Evolutionary conservation across 345 rosid species (phyloP).

Genomic region (Raphanus raphanistrum): DNA sequence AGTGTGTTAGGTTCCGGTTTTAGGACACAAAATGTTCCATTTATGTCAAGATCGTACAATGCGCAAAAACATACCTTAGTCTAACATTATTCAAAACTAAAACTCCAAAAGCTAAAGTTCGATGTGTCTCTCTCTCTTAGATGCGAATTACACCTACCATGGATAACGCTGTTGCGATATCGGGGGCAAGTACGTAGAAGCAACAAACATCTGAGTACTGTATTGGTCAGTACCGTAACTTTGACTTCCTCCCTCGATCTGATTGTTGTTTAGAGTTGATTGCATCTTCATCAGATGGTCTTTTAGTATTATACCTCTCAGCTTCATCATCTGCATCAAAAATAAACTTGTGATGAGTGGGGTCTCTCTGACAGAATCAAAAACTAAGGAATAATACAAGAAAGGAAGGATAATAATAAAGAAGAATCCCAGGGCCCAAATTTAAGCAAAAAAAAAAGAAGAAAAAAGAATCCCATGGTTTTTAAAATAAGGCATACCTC

Average conservation of each 20-base stretch:
- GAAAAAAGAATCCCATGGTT: not conserved
- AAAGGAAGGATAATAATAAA: not conserved
- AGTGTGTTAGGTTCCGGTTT: not conserved
- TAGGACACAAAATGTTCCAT: not conserved
- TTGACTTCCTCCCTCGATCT: conserved; percentile 8
- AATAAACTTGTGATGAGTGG: not conserved
- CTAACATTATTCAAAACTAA: conserved; percentile 1
- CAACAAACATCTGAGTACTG: conserved; percentile 16
- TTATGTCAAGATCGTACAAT: not conserved
- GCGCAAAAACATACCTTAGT: conserved; percentile 6
- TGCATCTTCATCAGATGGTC: conserved; percentile 28
- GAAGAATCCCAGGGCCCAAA: too few relatives aligned
- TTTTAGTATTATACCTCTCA: conserved; percentile 31
- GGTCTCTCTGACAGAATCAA: not conserved
- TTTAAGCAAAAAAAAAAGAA: too few relatives aligned
- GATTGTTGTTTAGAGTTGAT: conserved; percentile 11
- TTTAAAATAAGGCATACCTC: conserved; percentile 47
- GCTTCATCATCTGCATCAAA: not conserved
- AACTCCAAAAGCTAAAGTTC: conserved; percentile 5
- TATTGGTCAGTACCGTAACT: conserved; percentile 13
- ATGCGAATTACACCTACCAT: not conserved
- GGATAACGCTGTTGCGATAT: conserved; percentile 3
- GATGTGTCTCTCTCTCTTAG: not conserved
- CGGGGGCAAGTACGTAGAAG: conserved; percentile 24
- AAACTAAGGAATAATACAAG: not conserved